Percentiles rank a stretch among this genome's conserved stretches.
Evolutionary conservation across 176 grass and related monocot species (phyloP).

Genomic region (Aegilops longissima): DNA sequence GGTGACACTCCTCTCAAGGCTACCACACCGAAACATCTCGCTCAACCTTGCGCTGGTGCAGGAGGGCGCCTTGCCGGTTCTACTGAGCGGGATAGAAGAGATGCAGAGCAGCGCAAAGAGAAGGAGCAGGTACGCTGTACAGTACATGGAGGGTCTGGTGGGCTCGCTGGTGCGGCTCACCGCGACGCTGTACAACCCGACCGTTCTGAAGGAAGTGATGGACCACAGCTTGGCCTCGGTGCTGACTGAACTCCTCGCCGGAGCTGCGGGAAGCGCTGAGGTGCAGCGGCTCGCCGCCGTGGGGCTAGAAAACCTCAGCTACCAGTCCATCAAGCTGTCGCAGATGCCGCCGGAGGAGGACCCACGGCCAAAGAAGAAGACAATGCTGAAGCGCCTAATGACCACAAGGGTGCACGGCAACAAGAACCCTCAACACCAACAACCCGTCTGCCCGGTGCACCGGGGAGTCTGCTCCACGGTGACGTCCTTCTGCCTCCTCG

Average conservation of each 20-base stretch:
- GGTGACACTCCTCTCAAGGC: conserved; percentile 58
- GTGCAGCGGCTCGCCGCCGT: conserved; percentile 65
- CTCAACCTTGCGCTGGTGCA: conserved; percentile 67
- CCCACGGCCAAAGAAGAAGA: conserved; percentile 43
- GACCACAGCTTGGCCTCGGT: conserved; percentile 54
- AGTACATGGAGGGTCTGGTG: conserved; percentile 70
- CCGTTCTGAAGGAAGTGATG: conserved; percentile 55
- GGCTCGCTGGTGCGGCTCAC: conserved; percentile 76
- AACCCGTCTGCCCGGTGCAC: conserved; percentile 62
- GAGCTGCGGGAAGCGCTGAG: conserved; percentile 46
- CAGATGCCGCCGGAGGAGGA: conserved; percentile 43
- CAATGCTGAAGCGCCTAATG: conserved; percentile 45
- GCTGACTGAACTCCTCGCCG: conserved; percentile 49
- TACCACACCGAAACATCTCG: conserved; percentile 68
- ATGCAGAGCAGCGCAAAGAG: conserved; percentile 43
- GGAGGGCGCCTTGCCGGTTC: conserved; percentile 43
- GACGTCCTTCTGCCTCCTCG: conserved; percentile 65
- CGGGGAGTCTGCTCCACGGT: conserved; percentile 52
- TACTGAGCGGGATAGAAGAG: conserved; percentile 53
- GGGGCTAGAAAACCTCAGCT: conserved; percentile 84
- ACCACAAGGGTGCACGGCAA: conserved; percentile 48
- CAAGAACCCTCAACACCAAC: neutral
- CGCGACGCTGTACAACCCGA: conserved; percentile 58
- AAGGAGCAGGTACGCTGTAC: conserved; percentile 43
- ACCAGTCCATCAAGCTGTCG: conserved; percentile 67